Evolutionary conservation across 2,329 filamentous ascomycete genomes (phyloP), one percentile per base, ranked within the genome.

Genomic region (Fusarium heterosporum): DNA sequence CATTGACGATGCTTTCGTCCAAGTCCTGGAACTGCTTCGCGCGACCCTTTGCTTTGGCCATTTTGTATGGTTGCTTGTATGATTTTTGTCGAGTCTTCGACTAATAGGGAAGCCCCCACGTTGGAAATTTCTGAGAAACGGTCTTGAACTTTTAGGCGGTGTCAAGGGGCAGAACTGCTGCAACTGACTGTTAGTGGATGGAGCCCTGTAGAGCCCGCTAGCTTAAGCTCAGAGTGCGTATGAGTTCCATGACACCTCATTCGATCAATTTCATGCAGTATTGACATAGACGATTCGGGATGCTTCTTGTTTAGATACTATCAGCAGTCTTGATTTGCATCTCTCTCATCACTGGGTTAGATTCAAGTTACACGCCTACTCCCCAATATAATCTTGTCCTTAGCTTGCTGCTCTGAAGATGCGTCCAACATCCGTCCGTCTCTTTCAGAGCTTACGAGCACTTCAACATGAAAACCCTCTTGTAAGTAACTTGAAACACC

Each of bases 391-490:
- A 17, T 19, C 14, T 38, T 13, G 7, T 32, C 34, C 46, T n/a
- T 25, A 46, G 32, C 11, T 28, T 28, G 14, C 26, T 17, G 9
- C n/a, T 45, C 22, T 55, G 61, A 74, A 16, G 8, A 83, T 83
- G 81, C 78, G 77, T 26, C 61, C 76, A 54, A 77, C 78, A 32
- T 51, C 75, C 28, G 61, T 72, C 16, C 78, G 77, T 8, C 73
- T 83, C 39, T 78, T 81, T 47, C 78, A 75, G 45, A 62, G 65
- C 17, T 40, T 72, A 17, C 70, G 71, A 30, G 64, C 73, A 48
- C 69, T 79, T 3, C 72, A 73, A 38, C 94, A 97, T 89, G 94
- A 97, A 70, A 97, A 97, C 70, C 94, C 94, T 6, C 79, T 97
- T 75, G 94, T 96, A 39, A 46, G 38, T 39, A 6, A 17, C 12